Evolutionary conservation across 2,329 filamentous ascomycete genomes (phyloP).

Genomic region (Ampelomyces quisqualis): DNA sequence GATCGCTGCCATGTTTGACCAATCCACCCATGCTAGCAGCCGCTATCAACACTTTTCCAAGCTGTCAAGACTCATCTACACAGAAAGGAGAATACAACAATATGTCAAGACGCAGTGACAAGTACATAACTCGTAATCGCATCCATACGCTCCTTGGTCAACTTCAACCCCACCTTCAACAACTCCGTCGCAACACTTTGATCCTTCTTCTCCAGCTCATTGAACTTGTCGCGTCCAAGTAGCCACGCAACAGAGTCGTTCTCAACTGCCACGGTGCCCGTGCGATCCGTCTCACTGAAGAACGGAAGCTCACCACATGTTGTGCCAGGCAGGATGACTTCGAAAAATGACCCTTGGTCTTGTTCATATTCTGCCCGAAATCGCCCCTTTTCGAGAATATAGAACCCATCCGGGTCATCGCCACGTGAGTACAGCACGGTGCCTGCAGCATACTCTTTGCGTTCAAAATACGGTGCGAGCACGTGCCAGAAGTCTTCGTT

Average conservation of each 20-base stretch:
- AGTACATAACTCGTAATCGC: conserved; percentile 56
- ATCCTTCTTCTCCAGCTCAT: conserved; percentile 68
- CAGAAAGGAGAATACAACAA: no score
- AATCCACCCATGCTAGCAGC: no score
- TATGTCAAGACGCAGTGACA: conserved; percentile 41
- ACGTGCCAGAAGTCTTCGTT: conserved; percentile 97
- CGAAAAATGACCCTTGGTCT: conserved; percentile 83
- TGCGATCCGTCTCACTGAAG: conserved; percentile 86
- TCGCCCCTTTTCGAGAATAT: conserved; percentile 85
- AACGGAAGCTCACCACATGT: conserved; percentile 96
- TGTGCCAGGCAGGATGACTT: conserved; percentile 90
- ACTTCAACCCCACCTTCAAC: conserved; percentile 81
- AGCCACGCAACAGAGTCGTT: conserved; percentile 80
- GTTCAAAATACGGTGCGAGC: conserved; percentile 71
- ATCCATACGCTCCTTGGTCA: conserved; percentile 92
- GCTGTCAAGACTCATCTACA: no score
- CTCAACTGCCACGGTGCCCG: conserved; percentile 82
- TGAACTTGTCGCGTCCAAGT: conserved; percentile 72
- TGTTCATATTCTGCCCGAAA: conserved; percentile 87
- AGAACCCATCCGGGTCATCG: conserved; percentile 77
- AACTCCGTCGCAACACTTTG: conserved; percentile 80
- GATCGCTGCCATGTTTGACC: no score
- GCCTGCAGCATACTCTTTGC: conserved; percentile 66
- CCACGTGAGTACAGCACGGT: conserved; percentile 76
- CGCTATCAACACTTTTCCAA: no score